Evolutionary conservation across 139 green algal genomes (phyloP), one percentile per base, ranked within the genome.

Genomic region (Tetratostichococcus sp.): DNA sequence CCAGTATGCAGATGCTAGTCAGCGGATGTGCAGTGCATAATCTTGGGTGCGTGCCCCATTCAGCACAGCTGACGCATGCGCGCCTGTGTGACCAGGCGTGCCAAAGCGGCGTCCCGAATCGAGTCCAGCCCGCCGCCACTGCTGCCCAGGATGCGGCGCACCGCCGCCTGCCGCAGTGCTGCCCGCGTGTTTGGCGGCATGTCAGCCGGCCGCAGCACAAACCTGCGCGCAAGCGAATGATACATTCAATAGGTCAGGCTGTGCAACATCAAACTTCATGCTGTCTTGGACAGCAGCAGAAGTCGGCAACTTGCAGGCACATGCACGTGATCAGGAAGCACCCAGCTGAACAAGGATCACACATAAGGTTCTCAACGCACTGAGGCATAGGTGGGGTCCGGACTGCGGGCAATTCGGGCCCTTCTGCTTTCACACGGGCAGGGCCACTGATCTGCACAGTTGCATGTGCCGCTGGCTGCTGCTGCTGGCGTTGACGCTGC

Each of bases 101-200:
- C 80, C 23, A 88, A 78, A 34, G 91, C 71, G 30, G 73, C 32
- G 68, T 73, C 75, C 6, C 80, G 71, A 22, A 87, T 31, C 34
- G 43, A 25, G 19, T 67, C 70, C 28, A 77, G 72, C 43, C 82
- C 68, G 30, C 78, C 73, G 66, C 80, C 79, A 62, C 67, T 30
- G 43, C 73, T 77, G 4, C 67, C 43, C 33, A 91, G 71, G 39
- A 93, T 84, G 67, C 88, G 83, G 70, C 71, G 69, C 34, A 93
- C 65, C 16, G 87, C 88, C 25, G 23, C 70, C 42, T 69, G 80
- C n/a, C 78, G 79, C 76, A 91, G 80, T 25, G 59, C 35, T 1
- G 30, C 43, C 33, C 81, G 65, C 74, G 84, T 68, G 30, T 72
- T 22, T 5, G 66, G 17, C 21, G 43, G 74, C 0, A 90, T 78